These are phyloP conservation scores for Piromyces finnis DNA, from an alignment of 192 early-diverging fungal genomes.

Conservation along the genomic window DNA sequence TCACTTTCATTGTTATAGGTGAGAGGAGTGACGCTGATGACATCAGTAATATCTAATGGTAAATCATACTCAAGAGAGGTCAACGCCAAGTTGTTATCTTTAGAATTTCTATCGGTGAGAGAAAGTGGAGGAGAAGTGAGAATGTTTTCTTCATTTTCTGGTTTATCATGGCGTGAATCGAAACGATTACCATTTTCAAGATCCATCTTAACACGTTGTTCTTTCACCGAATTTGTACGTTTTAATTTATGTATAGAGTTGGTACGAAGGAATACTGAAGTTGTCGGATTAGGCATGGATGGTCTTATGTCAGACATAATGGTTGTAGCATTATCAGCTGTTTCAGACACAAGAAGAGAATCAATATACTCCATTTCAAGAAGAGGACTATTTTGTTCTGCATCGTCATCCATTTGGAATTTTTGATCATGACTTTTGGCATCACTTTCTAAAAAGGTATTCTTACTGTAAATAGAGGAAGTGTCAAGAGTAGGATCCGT, in stretches of 20 bases:
- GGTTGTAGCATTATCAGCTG: too few relatives aligned
- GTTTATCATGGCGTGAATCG: slow-evolving; percentile 9
- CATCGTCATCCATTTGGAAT: not conserved
- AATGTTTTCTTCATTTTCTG: slow-evolving; percentile 30
- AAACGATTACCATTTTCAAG: too few relatives aligned
- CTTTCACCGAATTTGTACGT: not conserved
- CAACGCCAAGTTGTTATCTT: slow-evolving; percentile 7
- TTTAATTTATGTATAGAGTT: not conserved
- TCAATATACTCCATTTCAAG: not conserved
- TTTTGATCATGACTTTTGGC: not conserved
- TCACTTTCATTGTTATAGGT: slow-evolving; percentile 6
- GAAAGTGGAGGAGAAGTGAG: slow-evolving; percentile 8
- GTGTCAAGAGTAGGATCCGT: not conserved
- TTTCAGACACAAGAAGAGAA: not conserved
- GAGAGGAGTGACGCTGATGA: slow-evolving; percentile 1
- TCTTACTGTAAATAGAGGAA: not conserved
- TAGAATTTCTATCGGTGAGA: not conserved
- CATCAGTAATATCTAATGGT: slow-evolving; percentile 8
- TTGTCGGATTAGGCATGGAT: too few relatives aligned
- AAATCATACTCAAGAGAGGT: slow-evolving; percentile 15
- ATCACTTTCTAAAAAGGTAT: not conserved
- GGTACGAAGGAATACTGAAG: too few relatives aligned
- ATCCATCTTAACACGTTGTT: too few relatives aligned
- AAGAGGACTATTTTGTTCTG: not conserved
- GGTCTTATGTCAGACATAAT: too few relatives aligned